Base-by-base conservation (phyloP, 306 rosid genomes). In the Dicorynia guianensis region DNA sequence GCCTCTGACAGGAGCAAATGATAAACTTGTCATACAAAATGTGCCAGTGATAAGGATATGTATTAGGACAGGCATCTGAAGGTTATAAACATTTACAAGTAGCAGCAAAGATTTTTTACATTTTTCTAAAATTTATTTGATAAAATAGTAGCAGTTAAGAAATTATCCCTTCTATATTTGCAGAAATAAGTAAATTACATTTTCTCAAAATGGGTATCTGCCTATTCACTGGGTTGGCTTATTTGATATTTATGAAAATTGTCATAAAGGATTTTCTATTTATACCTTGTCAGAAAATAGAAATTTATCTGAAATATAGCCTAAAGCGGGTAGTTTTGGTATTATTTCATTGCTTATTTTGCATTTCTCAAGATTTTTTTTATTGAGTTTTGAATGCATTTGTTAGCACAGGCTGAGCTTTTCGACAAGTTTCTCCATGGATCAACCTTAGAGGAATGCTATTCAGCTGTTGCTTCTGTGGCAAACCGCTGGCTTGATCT, bases 401-500 rank as follows among this genome's bases (percentile, higher is more conserved):
- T 79, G 60, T 80, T 83, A 56, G 62, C 50, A 76, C 86, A 95
- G 98, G 98, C 96, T 67, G 97, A 95, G 78, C 96, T 95, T 86
- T 95, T 95, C 19, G 96, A 92, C 75, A 95, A 92, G 85, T 95
- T 95, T 80, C 93, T 95, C 63, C 91, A 90, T 14, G 98, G 98
- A 36, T 92, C 93, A 81, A 92, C 97, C 46, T 69, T 95, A 64
- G 93, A 88, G 67, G 96, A 90, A 79, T 95, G 98, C 84, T 95
- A 95, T 87, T 87, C 95, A 39, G 91, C 89, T 44, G 98, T 95
- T 3, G 97, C 98, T 74, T 72, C 89, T 70, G 97, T 90, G 44
- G 96, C 98, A 84, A 88, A 95, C 46, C 81, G 86, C 72, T 95
- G 98, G 98, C 97, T 95, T 46, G 98, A 92, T 86, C 97, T 92